Evolutionary conservation across 441 rosid species (phyloP).

Genomic region (Corymbia citriodora): DNA sequence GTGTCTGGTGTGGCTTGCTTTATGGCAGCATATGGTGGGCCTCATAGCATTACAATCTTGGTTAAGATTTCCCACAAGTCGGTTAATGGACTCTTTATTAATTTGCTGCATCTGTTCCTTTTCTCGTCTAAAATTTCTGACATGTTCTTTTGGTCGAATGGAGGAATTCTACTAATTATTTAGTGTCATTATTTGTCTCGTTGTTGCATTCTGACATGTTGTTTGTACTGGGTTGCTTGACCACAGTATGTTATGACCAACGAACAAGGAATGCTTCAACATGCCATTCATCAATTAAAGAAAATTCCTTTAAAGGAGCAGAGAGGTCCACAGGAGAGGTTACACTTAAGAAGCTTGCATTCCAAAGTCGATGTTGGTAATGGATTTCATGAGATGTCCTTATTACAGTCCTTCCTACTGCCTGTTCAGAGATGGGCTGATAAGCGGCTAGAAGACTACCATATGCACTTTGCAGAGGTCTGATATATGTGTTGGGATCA

Average conservation of each 20-base stretch:
- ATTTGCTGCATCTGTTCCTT: not conserved
- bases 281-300: constrained; percentile 85
- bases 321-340: constrained; percentile 90
- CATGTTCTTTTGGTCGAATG: not conserved
- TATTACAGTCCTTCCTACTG: constrained; percentile 81
- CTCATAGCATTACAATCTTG: not conserved
- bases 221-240: constrained; percentile 19
- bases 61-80: not conserved
- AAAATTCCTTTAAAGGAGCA: constrained; percentile 89
- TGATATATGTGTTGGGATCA: constrained; percentile 13
- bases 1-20: not conserved
- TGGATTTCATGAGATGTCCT: constrained; percentile 41
- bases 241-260: constrained; percentile 82
- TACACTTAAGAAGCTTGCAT: constrained; percentile 77
- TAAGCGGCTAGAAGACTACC: constrained; percentile 88
- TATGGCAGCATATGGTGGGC: not conserved
- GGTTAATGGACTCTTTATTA: not conserved
- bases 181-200: not conserved
- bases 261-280: constrained; percentile 78
- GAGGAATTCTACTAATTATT: not conserved
- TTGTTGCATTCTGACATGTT: not conserved
- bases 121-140: not conserved
- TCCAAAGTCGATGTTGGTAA: constrained; percentile 69
- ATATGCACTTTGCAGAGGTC: constrained; percentile 90
- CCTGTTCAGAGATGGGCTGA: constrained; percentile 95